Evolutionary conservation across 148 eudicot species (phyloP), one percentile per base, ranked within the genome.

Genomic region (Chenopodium album): DNA sequence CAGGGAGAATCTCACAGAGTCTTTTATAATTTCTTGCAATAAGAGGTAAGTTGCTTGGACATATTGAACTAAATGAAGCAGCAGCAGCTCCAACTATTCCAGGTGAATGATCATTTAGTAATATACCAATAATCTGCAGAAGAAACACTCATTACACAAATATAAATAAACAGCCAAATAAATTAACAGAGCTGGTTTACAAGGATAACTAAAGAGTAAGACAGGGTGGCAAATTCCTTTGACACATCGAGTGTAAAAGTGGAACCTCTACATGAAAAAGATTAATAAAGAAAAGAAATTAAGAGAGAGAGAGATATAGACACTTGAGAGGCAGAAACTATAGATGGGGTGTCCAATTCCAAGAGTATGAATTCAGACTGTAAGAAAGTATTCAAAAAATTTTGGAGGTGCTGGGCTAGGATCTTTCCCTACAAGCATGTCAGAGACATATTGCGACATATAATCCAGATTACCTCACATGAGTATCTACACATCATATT

Each of bases 81-180:
- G 99, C 98, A 71, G 99, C 98, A 76, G 98, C 95, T 82, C 99
- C 99, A 86, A 97, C 91, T 54, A 97, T 97, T 84, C 89, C 95
- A 80, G 98, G 95, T 83, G 99, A 91, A 84, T 89, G 90, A 80
- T 97, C 99, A 85, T 89, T 94, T 64, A 95, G 86, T 86, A 92
- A 89, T 80, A 92, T 88, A 71, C 91, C 98, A 79, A 97, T 87
- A 83, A 97, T 89, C 99, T 97, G 91, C 88, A 94, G n/a, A 59
- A 72, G 60, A 86, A 81, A 44, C 46, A 41, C 67, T n/a, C 52
- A 20, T 75, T 59, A 41, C 54, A 80, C 11, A 17, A 52, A 46
- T 60, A n/a, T 65, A 28, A 11, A 64, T 52, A 10, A 11, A 63
- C 54, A 44, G 63, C 8, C 47, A 46, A 28, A 69, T 48, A 32